Evolutionary conservation across 139 green algal species (phyloP).

Genomic region (Closterium sp.): DNA sequence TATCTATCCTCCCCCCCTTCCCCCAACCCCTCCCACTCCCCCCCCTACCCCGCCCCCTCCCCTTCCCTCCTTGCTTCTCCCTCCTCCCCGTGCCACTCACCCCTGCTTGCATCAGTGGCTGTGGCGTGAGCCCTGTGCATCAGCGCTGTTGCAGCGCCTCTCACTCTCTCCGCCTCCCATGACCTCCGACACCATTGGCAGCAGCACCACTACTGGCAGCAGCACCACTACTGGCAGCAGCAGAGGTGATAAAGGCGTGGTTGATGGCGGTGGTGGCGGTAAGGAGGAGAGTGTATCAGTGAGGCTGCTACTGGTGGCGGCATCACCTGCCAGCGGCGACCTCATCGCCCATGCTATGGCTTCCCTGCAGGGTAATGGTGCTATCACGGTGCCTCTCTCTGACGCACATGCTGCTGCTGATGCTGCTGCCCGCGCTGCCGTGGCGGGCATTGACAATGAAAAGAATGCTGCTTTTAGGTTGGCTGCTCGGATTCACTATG

Average conservation of each 20-base stretch:
- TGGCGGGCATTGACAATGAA: neutral
- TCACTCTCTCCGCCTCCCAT: neutral
- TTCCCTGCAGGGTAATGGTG: neutral
- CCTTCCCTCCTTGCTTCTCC: too few relatives aligned
- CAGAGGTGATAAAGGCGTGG: too few relatives aligned
- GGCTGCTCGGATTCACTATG: neutral
- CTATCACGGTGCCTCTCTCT: neutral
- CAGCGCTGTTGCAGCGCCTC: neutral
- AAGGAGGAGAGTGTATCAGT: neutral
- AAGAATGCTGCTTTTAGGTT: neutral
- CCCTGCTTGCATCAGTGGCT: neutral
- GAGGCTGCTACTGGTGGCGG: neutral
- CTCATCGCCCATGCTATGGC: neutral
- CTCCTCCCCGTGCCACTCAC: too few relatives aligned
- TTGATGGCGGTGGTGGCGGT: too few relatives aligned
- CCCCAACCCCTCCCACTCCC: too few relatives aligned
- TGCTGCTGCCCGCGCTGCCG: neutral
- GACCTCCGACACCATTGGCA: too few relatives aligned
- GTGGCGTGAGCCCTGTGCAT: neutral
- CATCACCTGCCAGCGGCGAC: neutral
- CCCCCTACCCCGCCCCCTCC: too few relatives aligned
- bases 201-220: neutral
- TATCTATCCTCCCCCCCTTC: too few relatives aligned
- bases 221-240: too few relatives aligned
- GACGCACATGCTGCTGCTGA: too few relatives aligned